Conservation (phyloP, 2,329 filamentous ascomycete species). For the Rutstroemia sp. region DNA sequence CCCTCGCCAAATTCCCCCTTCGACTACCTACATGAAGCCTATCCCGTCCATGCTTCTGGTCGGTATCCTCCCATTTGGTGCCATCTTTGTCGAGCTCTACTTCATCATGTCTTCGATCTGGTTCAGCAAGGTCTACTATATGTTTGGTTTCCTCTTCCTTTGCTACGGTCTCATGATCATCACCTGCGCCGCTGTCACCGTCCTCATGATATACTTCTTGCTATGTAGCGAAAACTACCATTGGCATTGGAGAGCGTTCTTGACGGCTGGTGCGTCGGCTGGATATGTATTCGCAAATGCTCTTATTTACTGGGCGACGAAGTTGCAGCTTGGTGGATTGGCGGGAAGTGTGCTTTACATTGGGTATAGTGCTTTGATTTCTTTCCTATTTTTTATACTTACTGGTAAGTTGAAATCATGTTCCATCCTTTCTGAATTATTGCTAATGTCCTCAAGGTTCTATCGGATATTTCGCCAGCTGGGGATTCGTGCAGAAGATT, state of each 20-base stretch:
- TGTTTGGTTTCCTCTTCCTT: conserved; percentile 98
- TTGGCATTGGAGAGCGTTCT: conserved; percentile 97
- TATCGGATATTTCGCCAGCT: conserved; percentile 92
- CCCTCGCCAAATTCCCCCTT: conserved; percentile 86
- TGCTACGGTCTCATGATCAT: conserved; percentile 97
- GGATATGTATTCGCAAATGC: conserved; percentile 90
- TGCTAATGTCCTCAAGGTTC: conserved; percentile 52
- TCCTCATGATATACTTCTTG: conserved; percentile 92
- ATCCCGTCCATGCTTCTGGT: conserved; percentile 88
- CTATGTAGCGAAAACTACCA: conserved; percentile 96
- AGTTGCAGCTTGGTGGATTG: conserved; percentile 76
- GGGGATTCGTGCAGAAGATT: conserved; percentile 89
- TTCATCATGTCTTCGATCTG: conserved; percentile 99
- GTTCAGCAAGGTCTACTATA: conserved; percentile 99
- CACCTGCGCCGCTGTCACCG: conserved; percentile 84
- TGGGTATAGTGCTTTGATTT: conserved; percentile 84
- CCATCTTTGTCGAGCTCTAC: conserved; percentile 97
- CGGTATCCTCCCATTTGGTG: conserved; percentile 87
- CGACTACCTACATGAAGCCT: conserved; percentile 73
- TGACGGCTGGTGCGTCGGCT: conserved; percentile 83
- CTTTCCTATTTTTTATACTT: conserved; percentile 86
- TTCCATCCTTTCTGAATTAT: background rate
- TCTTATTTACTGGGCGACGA: conserved; percentile 82
- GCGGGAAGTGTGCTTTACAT: conserved; percentile 87
- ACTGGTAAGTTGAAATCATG: conserved; percentile 60